Percentiles rank a stretch among this genome's conserved stretches.
phyloP scores from a whole-genome alignment of 257 asterid species.

The Solanum pennellii region DNA sequence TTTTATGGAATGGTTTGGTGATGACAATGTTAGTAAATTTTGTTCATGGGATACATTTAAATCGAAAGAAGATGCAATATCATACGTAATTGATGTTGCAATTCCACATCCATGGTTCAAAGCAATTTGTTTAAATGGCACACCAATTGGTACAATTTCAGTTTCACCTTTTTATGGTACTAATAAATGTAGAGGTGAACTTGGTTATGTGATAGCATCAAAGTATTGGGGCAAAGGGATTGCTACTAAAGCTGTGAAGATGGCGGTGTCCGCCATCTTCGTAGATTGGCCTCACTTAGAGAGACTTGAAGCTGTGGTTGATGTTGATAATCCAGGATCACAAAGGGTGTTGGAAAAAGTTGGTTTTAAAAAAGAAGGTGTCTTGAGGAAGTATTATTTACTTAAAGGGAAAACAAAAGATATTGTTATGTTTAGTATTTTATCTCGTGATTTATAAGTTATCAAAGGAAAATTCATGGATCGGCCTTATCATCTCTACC shows the following conservation, averaged over 20 bases:
- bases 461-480: background rate
- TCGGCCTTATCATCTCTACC: rapidly evolving
- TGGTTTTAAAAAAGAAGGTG: constrained; percentile 59
- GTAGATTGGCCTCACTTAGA: constrained; percentile 61
- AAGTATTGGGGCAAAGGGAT: constrained; percentile 79
- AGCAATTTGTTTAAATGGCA: constrained; percentile 49
- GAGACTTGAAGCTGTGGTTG: constrained; percentile 74
- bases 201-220: constrained; percentile 57
- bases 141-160: constrained; percentile 36
- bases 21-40: constrained; percentile 54
- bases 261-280: constrained; percentile 49
- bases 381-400: constrained; percentile 55
- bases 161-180: constrained; percentile 31
- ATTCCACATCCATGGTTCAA: constrained; percentile 46
- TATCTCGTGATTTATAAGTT: constrained; percentile 34
- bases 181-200: constrained; percentile 50
- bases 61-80: constrained; percentile 39
- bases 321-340: constrained; percentile 55
- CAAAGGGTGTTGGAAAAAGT: constrained; percentile 75
- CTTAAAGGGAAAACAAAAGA: constrained; percentile 53
- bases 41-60: constrained; percentile 52
- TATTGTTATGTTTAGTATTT: constrained; percentile 50
- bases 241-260: constrained; percentile 56
- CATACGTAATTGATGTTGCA: constrained; percentile 8
- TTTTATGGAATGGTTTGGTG: constrained; percentile 39